Evolutionary conservation across 345 rosid genomes (phyloP), one percentile per base, ranked within the genome.

Genomic region (Eucalyptus tenuipes): DNA sequence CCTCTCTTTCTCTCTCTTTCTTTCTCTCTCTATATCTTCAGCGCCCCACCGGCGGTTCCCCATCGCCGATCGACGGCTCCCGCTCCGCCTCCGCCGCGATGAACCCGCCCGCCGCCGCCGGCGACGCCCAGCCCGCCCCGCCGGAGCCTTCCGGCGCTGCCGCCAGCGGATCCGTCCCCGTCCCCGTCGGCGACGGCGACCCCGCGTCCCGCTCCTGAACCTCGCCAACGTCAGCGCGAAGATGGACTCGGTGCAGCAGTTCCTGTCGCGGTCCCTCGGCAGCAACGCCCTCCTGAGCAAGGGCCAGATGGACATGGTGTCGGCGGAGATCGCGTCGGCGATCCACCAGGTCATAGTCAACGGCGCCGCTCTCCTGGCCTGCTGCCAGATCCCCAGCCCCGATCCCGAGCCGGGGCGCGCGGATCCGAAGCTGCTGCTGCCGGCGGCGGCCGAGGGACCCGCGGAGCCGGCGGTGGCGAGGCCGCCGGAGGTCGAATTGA

Each of bases 281-380:
- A 82, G 82, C 87, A 84, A 87, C 87, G 87, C 89, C 55, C 87
- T 87, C 15, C 89, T 89, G 52, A 29, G 68, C 87, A 53, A 29
- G 49, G 71, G 42, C 53, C 91, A 87, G 89, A 84, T 89, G 89
- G 89, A 52, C 85, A 49, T 81, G 52, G 87, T 89, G 87, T 89
- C 91, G 48, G 33, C 89, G 59, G 91, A 89, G 89, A 89, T 89
- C 87, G 24, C 4, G 49, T 87, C 87, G 44, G 91, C 91, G 85
- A 84, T 89, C 85, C 91, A 89, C 87, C 91, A 87, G 87, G 66
- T 87, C 84, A 68, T 89, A 87, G 87, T 89, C 89, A 89, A 89
- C 87, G 91, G 91, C 27, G 89, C 89, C 89, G 91, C 89, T 27
- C 89, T 89, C 48, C 89, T 89, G 40, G 61, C 91, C 84, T 82